Evolutionary conservation across 805 yeast species (phyloP), one percentile per base, ranked within the genome.

Genomic region (Groenewaldozyma salmanticensis): DNA sequence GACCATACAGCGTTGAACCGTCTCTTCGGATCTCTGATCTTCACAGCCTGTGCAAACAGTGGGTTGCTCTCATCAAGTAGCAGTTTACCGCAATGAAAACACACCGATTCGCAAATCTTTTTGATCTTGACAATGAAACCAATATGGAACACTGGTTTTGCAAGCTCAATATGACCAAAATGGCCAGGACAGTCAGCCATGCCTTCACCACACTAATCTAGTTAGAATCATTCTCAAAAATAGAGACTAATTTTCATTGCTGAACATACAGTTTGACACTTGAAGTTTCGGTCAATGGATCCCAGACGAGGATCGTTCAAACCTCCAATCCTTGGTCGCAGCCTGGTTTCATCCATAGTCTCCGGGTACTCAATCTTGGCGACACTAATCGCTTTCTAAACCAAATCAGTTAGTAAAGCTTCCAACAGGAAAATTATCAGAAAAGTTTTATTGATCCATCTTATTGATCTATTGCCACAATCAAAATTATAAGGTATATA

Each of bases 111-210:
- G 62, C 95, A 82, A 31, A 86, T 84, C 62, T 92, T 92, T 61
- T 92, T 92, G 57, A 92, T 90, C 60, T 85, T 90, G 37, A 94
- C 75, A 55, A 92, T 78, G 64, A 86, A 92, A 62, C 64, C 98
- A 61, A 92, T 86, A 63, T 92, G 98, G 66, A 92, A 92, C 31
- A 92, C 99, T 11, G 99, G 98, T 61, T 90, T 92, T 27, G 98
- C 97, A 50, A 92, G 72, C 61, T 92, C 99, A 47, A 92, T 92
- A 59, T 92, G 99, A 52, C 99, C 99, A 65, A 92, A 92, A 68
- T 92, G 99, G 45, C 99, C 99, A 0, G 97, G 97, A 66, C 99
- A 92, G 62, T 92, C 97, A 46, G 90, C 85, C 96, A 92, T 92
- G 54, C 90, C 96, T 64, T 92, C 99, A 56, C 96, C 94, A 72